Conservation (phyloP, 768 basidiomycete species). For the Naganishia vaughanmartiniae region DNA sequence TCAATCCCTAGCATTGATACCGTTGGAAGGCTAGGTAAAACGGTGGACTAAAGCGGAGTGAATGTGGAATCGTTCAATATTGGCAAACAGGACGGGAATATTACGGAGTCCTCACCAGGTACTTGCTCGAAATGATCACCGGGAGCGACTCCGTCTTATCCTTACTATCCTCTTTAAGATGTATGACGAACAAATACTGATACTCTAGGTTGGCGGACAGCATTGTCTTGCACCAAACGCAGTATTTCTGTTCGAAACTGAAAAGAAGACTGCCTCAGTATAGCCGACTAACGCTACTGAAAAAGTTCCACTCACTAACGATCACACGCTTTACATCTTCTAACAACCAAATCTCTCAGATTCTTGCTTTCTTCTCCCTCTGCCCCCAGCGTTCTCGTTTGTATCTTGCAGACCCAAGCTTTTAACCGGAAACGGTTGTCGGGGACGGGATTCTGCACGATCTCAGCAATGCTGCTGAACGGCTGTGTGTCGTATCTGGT, state of each 20-base stretch:
- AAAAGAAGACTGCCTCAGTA: background rate
- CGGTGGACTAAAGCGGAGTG: background rate
- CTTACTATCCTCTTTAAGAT: constrained; percentile 5
- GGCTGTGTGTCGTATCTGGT: constrained; percentile 10
- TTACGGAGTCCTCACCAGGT: constrained; percentile 1
- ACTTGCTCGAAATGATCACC: constrained; percentile 19
- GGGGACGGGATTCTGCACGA: background rate
- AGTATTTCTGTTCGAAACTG: constrained; percentile 11
- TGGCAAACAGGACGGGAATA: background rate
- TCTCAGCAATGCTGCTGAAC: background rate
- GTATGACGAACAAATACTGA: constrained; percentile 11
- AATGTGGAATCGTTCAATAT: background rate
- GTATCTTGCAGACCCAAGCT: constrained; percentile 8
- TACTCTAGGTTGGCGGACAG: constrained; percentile 3
- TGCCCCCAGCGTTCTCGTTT: background rate
- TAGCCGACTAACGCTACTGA: too few relatives aligned
- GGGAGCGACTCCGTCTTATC: background rate
- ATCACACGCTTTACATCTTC: constrained; percentile 1
- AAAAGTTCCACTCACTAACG: background rate
- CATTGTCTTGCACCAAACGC: constrained; percentile 5
- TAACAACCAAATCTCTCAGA: constrained; percentile 1
- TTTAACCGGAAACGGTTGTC: constrained; percentile 20
- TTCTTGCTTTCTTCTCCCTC: background rate
- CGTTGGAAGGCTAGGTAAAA: background rate
- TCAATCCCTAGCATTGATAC: background rate